Evolutionary conservation across 805 yeast genomes (phyloP), one percentile per base, ranked within the genome.

Genomic region (Metschnikowia orientalis): DNA sequence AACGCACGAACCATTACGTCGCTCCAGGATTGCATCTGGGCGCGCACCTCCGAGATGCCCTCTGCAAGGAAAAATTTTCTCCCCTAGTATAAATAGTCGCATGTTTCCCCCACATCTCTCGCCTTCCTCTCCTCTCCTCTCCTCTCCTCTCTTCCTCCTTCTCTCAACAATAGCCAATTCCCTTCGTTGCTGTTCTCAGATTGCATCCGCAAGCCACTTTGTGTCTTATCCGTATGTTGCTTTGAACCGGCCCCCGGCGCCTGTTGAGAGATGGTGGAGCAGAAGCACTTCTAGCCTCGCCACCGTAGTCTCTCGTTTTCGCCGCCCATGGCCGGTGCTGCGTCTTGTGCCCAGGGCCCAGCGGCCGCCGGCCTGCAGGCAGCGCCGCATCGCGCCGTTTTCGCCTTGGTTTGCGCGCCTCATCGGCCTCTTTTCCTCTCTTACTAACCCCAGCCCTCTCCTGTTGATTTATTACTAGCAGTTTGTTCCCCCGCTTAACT

Each of bases 131-230:
- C 30, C 27, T 18, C 28, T 29, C 32, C 28, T 29, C 41, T 38
- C 31, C 40, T 31, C 34, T 47, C 46, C 52, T 50, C 57, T 39
- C 37, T 42, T 35, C 39, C 58, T 51, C 58, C 53, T 59, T 59
- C 66, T 64, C 66, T 60, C 62, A 60, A 56, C 42, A 44, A 38
- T 38, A 43, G 45, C 39, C 41, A 37, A 29, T 32, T 38, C 40
- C 39, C 45, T 32, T 34, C 26, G 40, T 44, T 41, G 50, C 50
- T 44, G 46, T 43, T 45, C 50, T 34, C 34, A 35, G 46, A 41
- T 37, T 38, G 42, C 43, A 26, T 35, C 26, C 30, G 35, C 29
- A 34, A 35, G 40, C 34, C 38, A 30, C 31, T 23, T 29, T 30
- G 42, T 40, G 44, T 32, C 41, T 34, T 35, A 30, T 21, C 8